Conservation (phyloP, 257 asterid species). For the Nyctanthes arbortristis region DNA sequence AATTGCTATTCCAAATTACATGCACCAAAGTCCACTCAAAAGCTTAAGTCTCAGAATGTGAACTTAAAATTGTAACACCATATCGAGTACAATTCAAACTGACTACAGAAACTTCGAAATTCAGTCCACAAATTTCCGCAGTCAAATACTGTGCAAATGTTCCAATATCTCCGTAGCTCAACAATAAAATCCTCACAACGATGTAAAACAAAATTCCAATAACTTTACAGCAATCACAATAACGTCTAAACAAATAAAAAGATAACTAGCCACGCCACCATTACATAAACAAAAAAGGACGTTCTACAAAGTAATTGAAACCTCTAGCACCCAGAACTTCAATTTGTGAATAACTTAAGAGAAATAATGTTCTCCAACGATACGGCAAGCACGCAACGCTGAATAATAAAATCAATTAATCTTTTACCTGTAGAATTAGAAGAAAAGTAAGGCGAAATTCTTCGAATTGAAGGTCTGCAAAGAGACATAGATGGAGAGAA, state of each 20-base stretch:
- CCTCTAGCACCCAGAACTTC: not conserved
- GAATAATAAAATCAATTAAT: not conserved
- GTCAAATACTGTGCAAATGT: not conserved
- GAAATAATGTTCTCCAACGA: not conserved
- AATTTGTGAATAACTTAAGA: not conserved
- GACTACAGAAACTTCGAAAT: not conserved
- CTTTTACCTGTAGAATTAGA: conserved; percentile 30
- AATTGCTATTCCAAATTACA: not conserved
- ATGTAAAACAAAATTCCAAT: not conserved
- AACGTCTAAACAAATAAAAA: too few species aligned
- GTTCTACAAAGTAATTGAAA: not conserved
- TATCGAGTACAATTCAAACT: not conserved
- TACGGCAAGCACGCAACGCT: not conserved
- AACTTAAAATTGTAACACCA: not conserved
- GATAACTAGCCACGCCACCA: too few species aligned
- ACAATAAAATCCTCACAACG: not conserved
- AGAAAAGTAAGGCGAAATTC: conserved; percentile 18
- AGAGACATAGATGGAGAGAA: conserved; percentile 30
- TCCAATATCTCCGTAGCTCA: not conserved
- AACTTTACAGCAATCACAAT: not conserved
- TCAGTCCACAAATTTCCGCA: not conserved
- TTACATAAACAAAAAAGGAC: not conserved
- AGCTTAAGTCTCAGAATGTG: not conserved
- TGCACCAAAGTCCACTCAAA: not conserved
- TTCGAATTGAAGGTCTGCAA: conserved; percentile 20